Conservation (phyloP, 2,329 filamentous ascomycete species). For the Stemphylium beticola region DNA sequence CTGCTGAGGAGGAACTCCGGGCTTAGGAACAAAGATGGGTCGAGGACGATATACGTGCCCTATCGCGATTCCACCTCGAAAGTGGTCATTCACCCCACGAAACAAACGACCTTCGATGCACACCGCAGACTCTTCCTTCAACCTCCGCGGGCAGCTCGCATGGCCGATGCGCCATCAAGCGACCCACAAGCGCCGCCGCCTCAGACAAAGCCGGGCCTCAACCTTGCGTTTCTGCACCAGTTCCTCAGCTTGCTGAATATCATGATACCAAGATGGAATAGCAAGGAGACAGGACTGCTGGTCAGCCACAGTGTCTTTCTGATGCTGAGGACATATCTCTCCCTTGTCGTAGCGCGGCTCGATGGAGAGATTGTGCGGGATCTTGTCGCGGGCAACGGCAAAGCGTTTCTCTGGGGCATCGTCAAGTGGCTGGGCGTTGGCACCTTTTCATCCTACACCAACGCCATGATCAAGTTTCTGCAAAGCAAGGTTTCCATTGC, state of each 20-base stretch:
- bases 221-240: conserved; percentile 94
- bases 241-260: conserved; percentile 96
- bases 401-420: conserved; percentile 85
- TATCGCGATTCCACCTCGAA: conserved; percentile 88
- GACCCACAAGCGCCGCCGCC: conserved; percentile 76
- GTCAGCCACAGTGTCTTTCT: conserved; percentile 89
- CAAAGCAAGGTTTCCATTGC: conserved; percentile 98
- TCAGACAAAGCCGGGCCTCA: conserved; percentile 91
- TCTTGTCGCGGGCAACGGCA: conserved; percentile 92
- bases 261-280: conserved; percentile 94
- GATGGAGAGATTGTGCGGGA: conserved; percentile 97
- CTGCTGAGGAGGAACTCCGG: conserved; percentile 91
- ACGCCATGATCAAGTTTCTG: conserved; percentile 98
- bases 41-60: conserved; percentile 91
- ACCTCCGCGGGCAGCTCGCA: conserved; percentile 80
- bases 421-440: conserved; percentile 95
- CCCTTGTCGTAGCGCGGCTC: conserved; percentile 86
- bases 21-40: conserved; percentile 91
- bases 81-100: conserved; percentile 88
- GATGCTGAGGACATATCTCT: conserved; percentile 91
- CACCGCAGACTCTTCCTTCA: conserved; percentile 92
- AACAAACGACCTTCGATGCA: conserved; percentile 93
- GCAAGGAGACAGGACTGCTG: conserved; percentile 91
- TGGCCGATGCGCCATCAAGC: conserved; percentile 64
- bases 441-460: conserved; percentile 92